A percentile compares a stretch with the other conserved stretches of the same genome.
Conservation (phyloP, 2,329 filamentous ascomycete genomes). For the Elsinoe fawcettii region DNA sequence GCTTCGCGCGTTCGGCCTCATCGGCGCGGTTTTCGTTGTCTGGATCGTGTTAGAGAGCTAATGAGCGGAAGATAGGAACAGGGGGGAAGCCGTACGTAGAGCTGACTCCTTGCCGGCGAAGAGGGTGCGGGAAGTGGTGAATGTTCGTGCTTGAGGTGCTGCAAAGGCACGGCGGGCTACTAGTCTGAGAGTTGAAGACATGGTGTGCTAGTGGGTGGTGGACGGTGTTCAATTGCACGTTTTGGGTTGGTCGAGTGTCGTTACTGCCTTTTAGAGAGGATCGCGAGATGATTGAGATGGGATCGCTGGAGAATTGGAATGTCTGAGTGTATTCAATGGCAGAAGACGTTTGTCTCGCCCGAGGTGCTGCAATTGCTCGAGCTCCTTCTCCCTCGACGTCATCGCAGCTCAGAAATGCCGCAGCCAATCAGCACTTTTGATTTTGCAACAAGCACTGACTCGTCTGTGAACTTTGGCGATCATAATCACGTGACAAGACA, state of each 20-base stretch:
- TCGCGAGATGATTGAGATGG: not conserved
- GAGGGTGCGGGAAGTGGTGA: conserved; percentile 32
- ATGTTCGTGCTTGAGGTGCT: conserved; percentile 25
- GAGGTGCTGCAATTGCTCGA: not conserved
- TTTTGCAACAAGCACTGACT: conserved; percentile 9
- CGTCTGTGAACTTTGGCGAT: not conserved
- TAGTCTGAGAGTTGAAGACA: conserved; percentile 20
- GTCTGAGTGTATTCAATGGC: not conserved
- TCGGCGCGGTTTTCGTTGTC: conserved; percentile 38
- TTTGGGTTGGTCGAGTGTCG: not conserved
- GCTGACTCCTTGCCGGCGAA: conserved; percentile 38
- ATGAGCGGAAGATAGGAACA: not conserved
- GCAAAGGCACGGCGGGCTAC: conserved; percentile 25
- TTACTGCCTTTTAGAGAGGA: not conserved
- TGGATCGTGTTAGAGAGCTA: not conserved
- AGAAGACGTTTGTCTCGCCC: not conserved
- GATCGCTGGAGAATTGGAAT: not conserved
- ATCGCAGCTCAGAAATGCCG: conserved; percentile 7
- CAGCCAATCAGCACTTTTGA: conserved; percentile 4
- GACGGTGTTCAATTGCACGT: not conserved
- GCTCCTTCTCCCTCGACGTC: conserved; percentile 5
- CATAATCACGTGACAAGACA: no score
- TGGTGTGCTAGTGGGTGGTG: conserved; percentile 5
- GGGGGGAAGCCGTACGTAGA: conserved; percentile 32
- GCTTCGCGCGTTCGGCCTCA: conserved; percentile 50